A percentile compares a stretch with the other conserved stretches of the same genome.
These are phyloP conservation scores for Populus hybrid DNA, from an alignment of 441 rosid species.

Conservation along the genomic window DNA sequence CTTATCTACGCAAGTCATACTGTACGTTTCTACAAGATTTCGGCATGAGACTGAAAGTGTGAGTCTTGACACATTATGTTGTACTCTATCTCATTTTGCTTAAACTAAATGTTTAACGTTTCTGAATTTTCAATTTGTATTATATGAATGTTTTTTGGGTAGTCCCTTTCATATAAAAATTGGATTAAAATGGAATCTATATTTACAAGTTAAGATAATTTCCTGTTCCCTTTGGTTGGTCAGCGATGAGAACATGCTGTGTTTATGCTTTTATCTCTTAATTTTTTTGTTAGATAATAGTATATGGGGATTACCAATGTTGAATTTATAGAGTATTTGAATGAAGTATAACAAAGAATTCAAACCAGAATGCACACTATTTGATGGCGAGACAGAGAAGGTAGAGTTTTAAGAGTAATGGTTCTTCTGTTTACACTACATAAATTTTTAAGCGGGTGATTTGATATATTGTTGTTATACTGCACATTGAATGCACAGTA, in stretches of 20 bases:
- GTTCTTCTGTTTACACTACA: neutral
- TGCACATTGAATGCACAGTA: neutral
- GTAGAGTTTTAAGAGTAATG: neutral
- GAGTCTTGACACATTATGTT: constrained; percentile 18
- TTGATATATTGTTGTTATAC: neutral
- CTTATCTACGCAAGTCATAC: constrained; percentile 70
- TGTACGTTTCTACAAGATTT: constrained; percentile 90
- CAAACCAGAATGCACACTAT: neutral
- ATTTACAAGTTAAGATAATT: neutral
- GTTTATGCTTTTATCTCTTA: neutral
- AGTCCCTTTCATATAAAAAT: too few relatives aligned
- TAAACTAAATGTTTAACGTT: neutral
- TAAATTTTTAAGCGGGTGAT: neutral
- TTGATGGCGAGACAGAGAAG: neutral
- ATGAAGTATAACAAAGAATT: too few relatives aligned
- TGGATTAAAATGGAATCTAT: too few relatives aligned
- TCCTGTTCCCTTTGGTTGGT: neutral
- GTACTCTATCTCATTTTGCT: too few relatives aligned
- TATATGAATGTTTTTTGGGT: neutral
- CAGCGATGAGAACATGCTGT: too few relatives aligned
- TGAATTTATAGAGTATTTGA: neutral
- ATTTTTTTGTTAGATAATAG: neutral
- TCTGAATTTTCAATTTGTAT: neutral
- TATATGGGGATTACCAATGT: neutral
- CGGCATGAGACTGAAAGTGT: constrained; percentile 95